These are phyloP conservation scores for Cryphonectria japonica DNA, from an alignment of 2,329 filamentous ascomycete genomes.

Conservation along the genomic window DNA sequence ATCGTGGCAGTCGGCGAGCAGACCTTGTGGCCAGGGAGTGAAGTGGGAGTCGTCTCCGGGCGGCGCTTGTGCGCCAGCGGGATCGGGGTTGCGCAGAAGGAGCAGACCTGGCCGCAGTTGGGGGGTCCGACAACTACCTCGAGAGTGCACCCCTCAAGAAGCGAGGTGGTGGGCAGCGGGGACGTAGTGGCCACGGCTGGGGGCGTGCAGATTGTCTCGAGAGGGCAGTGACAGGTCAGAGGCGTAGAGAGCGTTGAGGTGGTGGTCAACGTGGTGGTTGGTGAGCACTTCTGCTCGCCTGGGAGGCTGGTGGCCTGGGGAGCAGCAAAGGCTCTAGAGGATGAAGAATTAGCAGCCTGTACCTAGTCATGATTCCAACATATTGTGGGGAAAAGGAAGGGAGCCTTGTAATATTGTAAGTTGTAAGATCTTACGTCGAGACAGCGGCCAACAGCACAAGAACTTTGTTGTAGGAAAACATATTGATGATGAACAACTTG, in stretches of 20 bases:
- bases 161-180: slow-evolving; percentile 5
- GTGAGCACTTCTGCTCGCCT: slow-evolving; percentile 10
- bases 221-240: background rate
- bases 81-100: background rate
- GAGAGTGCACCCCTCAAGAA: slow-evolving; percentile 3
- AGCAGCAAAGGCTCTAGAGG: background rate
- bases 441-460: background rate
- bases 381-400: background rate
- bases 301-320: background rate
- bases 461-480: background rate
- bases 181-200: background rate
- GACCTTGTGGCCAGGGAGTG: slow-evolving; percentile 6
- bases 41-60: background rate
- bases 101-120: slow-evolving; percentile 7
- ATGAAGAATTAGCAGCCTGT: background rate
- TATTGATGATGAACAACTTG: background rate
- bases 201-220: background rate
- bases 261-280: background rate
- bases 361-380: background rate
- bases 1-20: slow-evolving; percentile 6
- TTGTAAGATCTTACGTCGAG: background rate
- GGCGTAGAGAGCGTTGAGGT: background rate
- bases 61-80: slow-evolving; percentile 2
- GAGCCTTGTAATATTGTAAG: background rate
- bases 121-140: slow-evolving; percentile 5